These are phyloP conservation scores for Auricularia cornea DNA, from an alignment of 768 basidiomycete genomes.

Conservation along the genomic window DNA sequence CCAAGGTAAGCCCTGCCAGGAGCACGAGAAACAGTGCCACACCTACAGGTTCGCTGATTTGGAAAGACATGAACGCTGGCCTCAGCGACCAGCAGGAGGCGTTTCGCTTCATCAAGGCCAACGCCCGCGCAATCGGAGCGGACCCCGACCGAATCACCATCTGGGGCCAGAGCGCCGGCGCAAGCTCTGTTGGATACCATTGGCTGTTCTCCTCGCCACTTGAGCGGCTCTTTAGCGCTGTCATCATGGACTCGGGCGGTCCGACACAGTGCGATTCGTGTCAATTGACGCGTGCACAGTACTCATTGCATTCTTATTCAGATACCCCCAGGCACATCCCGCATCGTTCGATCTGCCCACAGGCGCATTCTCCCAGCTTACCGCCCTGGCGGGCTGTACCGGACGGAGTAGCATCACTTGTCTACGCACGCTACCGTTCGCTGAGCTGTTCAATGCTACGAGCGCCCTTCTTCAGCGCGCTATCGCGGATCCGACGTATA, in stretches of 20 bases:
- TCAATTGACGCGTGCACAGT: constrained; percentile 24
- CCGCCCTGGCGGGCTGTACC: too few relatives aligned
- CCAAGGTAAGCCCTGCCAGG: constrained; percentile 10
- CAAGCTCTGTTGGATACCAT: constrained; percentile 35
- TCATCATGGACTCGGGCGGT: constrained; percentile 39
- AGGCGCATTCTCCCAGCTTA: too few relatives aligned
- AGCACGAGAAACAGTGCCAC: too few relatives aligned
- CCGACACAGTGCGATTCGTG: constrained; percentile 20
- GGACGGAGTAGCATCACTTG: constrained; percentile 24
- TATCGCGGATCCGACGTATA: neutral
- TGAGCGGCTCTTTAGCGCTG: neutral
- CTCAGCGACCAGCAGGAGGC: constrained; percentile 35
- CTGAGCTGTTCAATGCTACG: constrained; percentile 20
- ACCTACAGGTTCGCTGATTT: neutral
- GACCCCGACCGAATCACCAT: constrained; percentile 35
- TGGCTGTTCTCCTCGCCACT: constrained; percentile 21
- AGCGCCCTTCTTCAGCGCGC: neutral
- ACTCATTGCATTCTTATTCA: constrained; percentile 29
- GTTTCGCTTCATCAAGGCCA: constrained; percentile 20
- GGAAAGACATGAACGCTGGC: constrained; percentile 35
- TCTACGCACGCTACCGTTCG: constrained; percentile 22
- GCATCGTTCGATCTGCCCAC: too few relatives aligned
- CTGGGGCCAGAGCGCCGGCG: constrained; percentile 48
- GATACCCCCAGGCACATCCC: too few relatives aligned
- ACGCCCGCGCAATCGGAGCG: constrained; percentile 24